Percentiles rank a stretch among this genome's conserved stretches.
Evolutionary conservation across 2,329 filamentous ascomycete genomes (phyloP).

Genomic region (Nothophoma quercina): DNA sequence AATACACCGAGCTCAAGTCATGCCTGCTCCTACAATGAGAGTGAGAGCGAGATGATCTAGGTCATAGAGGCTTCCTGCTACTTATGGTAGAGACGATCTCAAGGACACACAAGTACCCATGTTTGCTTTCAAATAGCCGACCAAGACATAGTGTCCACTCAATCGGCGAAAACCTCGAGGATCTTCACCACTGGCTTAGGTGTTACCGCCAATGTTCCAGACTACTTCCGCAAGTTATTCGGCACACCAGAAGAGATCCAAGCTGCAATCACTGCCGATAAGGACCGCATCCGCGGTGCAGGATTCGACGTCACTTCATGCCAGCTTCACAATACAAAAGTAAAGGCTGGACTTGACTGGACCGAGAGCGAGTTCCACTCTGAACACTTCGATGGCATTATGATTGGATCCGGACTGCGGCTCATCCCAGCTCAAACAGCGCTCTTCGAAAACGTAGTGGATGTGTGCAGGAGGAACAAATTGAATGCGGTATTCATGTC

Average conservation of each 20-base stretch:
- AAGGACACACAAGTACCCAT: background rate
- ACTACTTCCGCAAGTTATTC: slow-evolving; percentile 1
- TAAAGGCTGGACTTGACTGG: background rate
- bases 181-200: slow-evolving; percentile 1
- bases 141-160: too few relatives aligned
- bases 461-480: background rate
- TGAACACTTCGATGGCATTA: slow-evolving; percentile 2
- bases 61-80: background rate
- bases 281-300: slow-evolving; percentile 1
- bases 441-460: background rate
- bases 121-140: too few relatives aligned
- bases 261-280: slow-evolving; percentile 2
- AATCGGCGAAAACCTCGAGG: background rate
- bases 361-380: background rate
- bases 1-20: background rate
- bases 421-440: slow-evolving; percentile 1
- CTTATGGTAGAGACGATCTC: background rate
- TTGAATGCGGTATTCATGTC: background rate
- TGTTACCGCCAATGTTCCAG: slow-evolving; percentile 1
- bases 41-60: background rate
- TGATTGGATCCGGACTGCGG: background rate
- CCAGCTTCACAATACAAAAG: background rate
- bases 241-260: slow-evolving; percentile 7
- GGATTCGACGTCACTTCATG: slow-evolving; percentile 1
- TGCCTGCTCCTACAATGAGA: background rate